Percentiles rank a stretch among this genome's conserved stretches.
Conservation (phyloP, 805 yeast genomes). For the Vanderwaltozyma yarrowii region DNA sequence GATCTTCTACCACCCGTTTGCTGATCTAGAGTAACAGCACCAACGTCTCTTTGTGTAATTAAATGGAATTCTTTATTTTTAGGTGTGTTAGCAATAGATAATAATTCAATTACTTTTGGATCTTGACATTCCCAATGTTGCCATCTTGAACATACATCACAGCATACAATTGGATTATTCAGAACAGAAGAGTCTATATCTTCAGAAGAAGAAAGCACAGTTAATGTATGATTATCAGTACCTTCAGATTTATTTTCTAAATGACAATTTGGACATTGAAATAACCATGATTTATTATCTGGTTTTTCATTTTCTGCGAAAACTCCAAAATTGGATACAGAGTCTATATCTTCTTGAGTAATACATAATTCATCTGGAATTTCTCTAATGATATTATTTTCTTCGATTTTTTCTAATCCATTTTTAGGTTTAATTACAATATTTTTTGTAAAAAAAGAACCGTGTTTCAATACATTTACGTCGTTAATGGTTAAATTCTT, state of each 20-base stretch:
- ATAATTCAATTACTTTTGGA: constrained; percentile 7
- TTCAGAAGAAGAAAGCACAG: neutral
- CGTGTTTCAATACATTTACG: constrained; percentile 1
- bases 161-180: constrained; percentile 20
- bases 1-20: constrained; percentile 12
- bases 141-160: constrained; percentile 27
- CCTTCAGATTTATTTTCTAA: constrained; percentile 2
- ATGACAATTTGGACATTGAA: constrained; percentile 21
- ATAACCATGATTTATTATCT: constrained; percentile 23
- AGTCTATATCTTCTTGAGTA: constrained; percentile 17
- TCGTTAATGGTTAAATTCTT: constrained; percentile 2
- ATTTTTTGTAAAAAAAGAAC: neutral
- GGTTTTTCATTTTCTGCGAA: constrained; percentile 9
- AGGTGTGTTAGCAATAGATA: constrained; percentile 7
- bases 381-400: constrained; percentile 9
- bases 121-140: constrained; percentile 26
- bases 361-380: constrained; percentile 23
- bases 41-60: constrained; percentile 12
- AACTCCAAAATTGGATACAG: constrained; percentile 14
- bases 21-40: constrained; percentile 14
- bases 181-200: constrained; percentile 8
- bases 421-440: neutral
- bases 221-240: constrained; percentile 5
- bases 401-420: neutral
- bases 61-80: constrained; percentile 4